A percentile compares a stretch with the other conserved stretches of the same genome.
Evolutionary conservation across 2,329 filamentous ascomycete species (phyloP).

Genomic region (Alternaria gansuensis): DNA sequence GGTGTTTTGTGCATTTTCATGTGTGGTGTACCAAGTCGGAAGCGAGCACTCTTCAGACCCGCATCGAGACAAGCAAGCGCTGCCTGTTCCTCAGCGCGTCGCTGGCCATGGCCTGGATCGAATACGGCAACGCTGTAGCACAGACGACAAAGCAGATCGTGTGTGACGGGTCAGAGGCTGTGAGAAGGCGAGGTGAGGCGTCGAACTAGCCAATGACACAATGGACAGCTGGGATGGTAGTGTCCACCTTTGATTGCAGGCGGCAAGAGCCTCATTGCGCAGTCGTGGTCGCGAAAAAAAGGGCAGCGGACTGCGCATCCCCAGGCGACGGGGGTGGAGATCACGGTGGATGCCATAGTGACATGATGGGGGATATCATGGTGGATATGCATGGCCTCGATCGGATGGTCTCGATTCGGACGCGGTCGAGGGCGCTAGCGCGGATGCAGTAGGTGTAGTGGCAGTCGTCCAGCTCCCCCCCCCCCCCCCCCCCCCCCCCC

Average conservation of each 20-base stretch:
- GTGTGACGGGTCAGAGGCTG: constrained; percentile 37
- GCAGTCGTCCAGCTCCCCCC: background rate
- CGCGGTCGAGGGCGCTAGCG: background rate
- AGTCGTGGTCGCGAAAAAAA: background rate
- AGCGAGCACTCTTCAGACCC: background rate
- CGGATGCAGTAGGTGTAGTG: background rate
- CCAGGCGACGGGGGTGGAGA: background rate
- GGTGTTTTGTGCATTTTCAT: too few relatives aligned
- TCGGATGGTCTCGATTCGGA: constrained; percentile 8
- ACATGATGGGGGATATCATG: background rate
- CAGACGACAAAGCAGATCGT: constrained; percentile 29
- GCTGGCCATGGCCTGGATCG: constrained; percentile 18
- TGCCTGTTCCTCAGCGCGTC: constrained; percentile 14
- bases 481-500: background rate
- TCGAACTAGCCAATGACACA: constrained; percentile 31
- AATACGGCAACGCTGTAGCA: constrained; percentile 30
- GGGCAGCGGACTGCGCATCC: background rate
- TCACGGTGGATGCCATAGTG: too few relatives aligned
- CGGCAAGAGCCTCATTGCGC: background rate
- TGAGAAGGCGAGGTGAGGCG: constrained; percentile 16
- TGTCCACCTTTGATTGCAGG: background rate
- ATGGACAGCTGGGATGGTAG: constrained; percentile 9
- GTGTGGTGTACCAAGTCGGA: background rate
- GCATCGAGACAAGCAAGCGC: background rate
- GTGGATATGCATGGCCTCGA: constrained; percentile 12